A percentile compares a stretch with the other conserved stretches of the same genome.
phyloP scores from a whole-genome alignment of 2,329 filamentous ascomycete species.

The Colletotrichum melonis region DNA sequence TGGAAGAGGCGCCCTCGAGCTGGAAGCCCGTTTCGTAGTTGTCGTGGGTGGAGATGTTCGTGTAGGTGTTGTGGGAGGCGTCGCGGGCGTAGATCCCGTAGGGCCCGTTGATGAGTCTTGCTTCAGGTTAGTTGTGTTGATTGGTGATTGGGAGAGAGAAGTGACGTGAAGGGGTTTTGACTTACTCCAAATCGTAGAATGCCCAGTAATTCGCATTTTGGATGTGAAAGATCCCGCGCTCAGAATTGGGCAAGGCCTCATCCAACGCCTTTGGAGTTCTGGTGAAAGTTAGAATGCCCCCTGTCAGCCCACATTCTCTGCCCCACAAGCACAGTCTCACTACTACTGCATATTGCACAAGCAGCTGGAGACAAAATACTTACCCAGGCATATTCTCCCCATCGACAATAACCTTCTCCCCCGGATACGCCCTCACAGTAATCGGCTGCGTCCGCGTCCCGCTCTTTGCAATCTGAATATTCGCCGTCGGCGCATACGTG shows the following conservation, averaged over 20 bases:
- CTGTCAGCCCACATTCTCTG: not conserved
- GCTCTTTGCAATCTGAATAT: constrained; percentile 55
- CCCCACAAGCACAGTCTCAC: too few species aligned
- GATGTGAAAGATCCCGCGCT: constrained; percentile 58
- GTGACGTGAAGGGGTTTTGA: too few species aligned
- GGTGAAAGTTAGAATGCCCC: not conserved
- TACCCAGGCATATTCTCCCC: constrained; percentile 52
- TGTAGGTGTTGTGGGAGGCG: constrained; percentile 47
- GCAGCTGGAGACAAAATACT: not conserved
- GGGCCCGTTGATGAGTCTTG: constrained; percentile 45
- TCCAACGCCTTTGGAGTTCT: constrained; percentile 53
- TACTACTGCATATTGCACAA: too few species aligned
- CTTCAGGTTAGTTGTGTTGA: not conserved
- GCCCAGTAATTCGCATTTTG: constrained; percentile 56
- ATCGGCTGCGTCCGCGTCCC: constrained; percentile 51
- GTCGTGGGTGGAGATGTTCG: constrained; percentile 46
- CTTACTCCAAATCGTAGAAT: constrained; percentile 49
- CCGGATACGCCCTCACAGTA: constrained; percentile 51
- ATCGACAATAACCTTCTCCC: constrained; percentile 55
- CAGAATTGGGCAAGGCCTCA: constrained; percentile 49
- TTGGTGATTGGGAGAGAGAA: too few species aligned
- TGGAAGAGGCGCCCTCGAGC: constrained; percentile 42
- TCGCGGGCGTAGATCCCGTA: constrained; percentile 48
- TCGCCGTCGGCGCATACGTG: constrained; percentile 54
- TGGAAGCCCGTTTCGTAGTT: constrained; percentile 50